These are phyloP conservation scores for Orbilia quercus DNA, from an alignment of 2,329 filamentous ascomycete genomes.

Conservation along the genomic window DNA sequence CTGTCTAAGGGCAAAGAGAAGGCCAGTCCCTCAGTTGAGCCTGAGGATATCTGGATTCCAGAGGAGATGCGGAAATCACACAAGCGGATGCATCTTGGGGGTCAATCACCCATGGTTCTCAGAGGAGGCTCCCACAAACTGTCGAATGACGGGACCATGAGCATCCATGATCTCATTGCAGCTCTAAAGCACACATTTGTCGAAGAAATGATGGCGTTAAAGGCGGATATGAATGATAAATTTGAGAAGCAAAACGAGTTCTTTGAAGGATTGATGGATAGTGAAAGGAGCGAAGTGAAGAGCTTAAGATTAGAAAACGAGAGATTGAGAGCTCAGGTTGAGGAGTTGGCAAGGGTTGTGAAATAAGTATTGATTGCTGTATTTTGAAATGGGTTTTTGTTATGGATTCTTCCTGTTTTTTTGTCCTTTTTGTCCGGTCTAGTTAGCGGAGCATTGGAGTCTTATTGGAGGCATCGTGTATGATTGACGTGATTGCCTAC, in stretches of 20 bases:
- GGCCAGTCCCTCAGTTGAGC: conserved; percentile 16
- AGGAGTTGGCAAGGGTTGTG: conserved; percentile 25
- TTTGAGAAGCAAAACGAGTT: conserved; percentile 47
- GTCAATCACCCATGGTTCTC: conserved; percentile 11
- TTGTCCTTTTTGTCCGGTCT: conserved; percentile 7
- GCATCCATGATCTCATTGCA: conserved; percentile 52
- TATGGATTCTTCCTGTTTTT: background rate
- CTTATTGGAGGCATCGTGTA: conserved; percentile 10
- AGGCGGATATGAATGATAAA: conserved; percentile 46
- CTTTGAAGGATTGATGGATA: conserved; percentile 36
- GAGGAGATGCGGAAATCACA: conserved; percentile 43
- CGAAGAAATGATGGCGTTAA: conserved; percentile 38
- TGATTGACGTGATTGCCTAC: conserved; percentile 11
- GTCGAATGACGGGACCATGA: conserved; percentile 40
- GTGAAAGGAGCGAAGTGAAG: conserved; percentile 37
- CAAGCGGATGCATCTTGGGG: conserved; percentile 41
- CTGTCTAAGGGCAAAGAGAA: conserved; percentile 42
- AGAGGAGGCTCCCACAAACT: background rate
- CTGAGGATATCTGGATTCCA: conserved; percentile 51
- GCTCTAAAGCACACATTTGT: conserved; percentile 42
- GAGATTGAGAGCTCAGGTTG: conserved; percentile 45
- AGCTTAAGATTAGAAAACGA: conserved; percentile 42
- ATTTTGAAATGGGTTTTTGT: conserved; percentile 4
- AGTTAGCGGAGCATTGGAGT: background rate
- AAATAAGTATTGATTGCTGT: background rate